phyloP scores from a whole-genome alignment of 441 rosid genomes.

The Kokia cookei region DNA sequence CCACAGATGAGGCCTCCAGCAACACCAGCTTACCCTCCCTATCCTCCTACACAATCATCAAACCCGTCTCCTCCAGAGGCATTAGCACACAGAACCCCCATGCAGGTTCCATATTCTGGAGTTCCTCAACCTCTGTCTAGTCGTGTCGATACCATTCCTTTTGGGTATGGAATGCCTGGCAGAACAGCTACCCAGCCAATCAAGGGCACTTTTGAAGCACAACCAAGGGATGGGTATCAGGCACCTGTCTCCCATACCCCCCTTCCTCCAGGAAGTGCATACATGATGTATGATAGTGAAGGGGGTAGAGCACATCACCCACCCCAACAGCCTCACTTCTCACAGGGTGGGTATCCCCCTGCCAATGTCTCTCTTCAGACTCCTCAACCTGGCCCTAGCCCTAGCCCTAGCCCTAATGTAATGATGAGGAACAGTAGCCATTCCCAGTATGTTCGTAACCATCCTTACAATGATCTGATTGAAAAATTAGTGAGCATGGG shows the following conservation, averaged over 20 bases:
- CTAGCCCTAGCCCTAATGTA: constrained; percentile 30
- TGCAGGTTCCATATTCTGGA: constrained; percentile 65
- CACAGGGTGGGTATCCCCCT: constrained; percentile 63
- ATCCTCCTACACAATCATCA: constrained; percentile 46
- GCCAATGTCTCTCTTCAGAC: constrained; percentile 32
- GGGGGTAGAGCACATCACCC: constrained; percentile 48
- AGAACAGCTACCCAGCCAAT: constrained; percentile 61
- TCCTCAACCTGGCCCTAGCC: constrained; percentile 36
- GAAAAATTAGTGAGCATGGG: constrained; percentile 90
- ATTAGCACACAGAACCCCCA: constrained; percentile 49
- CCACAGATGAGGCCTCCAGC: constrained; percentile 49
- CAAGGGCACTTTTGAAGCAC: constrained; percentile 50
- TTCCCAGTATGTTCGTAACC: constrained; percentile 46
- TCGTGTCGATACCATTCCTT: constrained; percentile 47
- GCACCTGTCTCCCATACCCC: constrained; percentile 44
- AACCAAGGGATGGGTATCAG: constrained; percentile 53
- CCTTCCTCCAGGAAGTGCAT: constrained; percentile 53
- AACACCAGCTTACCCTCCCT: constrained; percentile 51
- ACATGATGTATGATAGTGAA: constrained; percentile 65
- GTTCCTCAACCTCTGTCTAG: constrained; percentile 58
- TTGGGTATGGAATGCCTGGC: constrained; percentile 53
- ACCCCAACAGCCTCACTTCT: constrained; percentile 57
- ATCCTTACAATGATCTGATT: constrained; percentile 63
- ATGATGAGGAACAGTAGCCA: constrained; percentile 37
- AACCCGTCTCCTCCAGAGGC: constrained; percentile 40